A percentile compares a stretch with the other conserved stretches of the same genome.
Conservation (phyloP, 2,329 filamentous ascomycete species). For the Ceratocystis variospora region DNA sequence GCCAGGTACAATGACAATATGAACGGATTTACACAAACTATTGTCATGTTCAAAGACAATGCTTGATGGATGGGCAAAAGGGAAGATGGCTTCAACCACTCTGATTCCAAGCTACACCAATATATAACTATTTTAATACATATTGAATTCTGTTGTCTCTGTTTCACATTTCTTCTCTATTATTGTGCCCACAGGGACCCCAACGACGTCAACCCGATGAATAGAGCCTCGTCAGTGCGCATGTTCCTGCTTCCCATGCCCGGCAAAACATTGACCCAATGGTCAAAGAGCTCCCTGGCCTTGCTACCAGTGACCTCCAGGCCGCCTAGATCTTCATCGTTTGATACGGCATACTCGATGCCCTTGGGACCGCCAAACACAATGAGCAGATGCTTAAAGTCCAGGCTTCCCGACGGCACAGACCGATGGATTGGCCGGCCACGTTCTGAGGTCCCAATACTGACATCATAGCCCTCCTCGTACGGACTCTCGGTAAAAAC, state of each 20-base stretch:
- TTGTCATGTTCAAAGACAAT: slow-evolving; percentile 25
- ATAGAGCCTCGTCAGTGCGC: slow-evolving; percentile 69
- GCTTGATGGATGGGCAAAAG: not conserved
- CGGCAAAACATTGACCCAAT: slow-evolving; percentile 70
- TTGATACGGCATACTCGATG: slow-evolving; percentile 59
- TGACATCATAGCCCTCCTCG: slow-evolving; percentile 67
- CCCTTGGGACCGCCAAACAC: slow-evolving; percentile 73
- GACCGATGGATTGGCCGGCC: slow-evolving; percentile 40
- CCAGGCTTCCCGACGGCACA: slow-evolving; percentile 27
- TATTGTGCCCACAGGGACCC: slow-evolving; percentile 39
- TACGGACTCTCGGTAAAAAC: slow-evolving; percentile 67
- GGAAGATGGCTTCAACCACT: slow-evolving; percentile 18
- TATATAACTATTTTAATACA: not conserved
- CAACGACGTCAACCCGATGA: slow-evolving; percentile 58
- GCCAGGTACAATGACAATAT: slow-evolving; percentile 29
- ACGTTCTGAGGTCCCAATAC: slow-evolving; percentile 71
- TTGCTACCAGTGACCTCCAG: slow-evolving; percentile 51
- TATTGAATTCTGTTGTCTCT: not conserved
- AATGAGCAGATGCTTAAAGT: slow-evolving; percentile 58
- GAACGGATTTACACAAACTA: slow-evolving; percentile 29
- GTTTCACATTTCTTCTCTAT: not conserved
- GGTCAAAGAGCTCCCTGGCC: slow-evolving; percentile 62
- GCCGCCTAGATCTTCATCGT: slow-evolving; percentile 39
- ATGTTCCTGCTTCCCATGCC: slow-evolving; percentile 72
- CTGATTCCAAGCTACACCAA: not conserved